Base-by-base conservation (phyloP, 768 basidiomycete species). In the Lactarius sp. region DNA sequence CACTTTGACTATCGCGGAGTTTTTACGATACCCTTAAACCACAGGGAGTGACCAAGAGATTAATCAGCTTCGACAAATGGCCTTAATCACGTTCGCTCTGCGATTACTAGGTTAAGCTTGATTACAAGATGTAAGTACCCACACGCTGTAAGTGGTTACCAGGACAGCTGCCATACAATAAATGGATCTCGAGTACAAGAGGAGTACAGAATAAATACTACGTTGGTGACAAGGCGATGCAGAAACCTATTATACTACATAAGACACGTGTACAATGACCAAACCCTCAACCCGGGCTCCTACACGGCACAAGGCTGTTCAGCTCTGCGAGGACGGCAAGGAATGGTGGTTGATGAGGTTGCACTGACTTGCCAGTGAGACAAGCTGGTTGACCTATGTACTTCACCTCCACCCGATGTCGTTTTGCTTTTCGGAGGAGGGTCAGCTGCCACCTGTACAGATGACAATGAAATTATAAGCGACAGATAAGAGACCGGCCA, bases 351-450 rank as follows among this genome's bases (percentile, higher is more conserved):
- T 77, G 77, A 37, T 78, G 77, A 27, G 71, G 73, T 59, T 73
- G 63, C n/a, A 80, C 78, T 31, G 78, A 63, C 68, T 83, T 79
- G 37, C 82, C 83, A 0, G 76, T 70, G 50, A 81, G 78, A 65
- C 77, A 82, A 53, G 86, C 90, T 18, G 87, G 86, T 65, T 86
- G 80, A 6, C 84, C 90, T 60, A 72, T 79, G 73, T 92, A 92
- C 63, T 81, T 80, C 20, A 92, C 82, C 70, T 89, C 83, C 42
- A 89, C 77, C 34, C 90, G 82, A 74, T 86, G 78, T 37, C 75
- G 75, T 69, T 83, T 84, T 57, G 81, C 85, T 69, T 78, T 82
- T 60, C 88, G 85, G 69, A 85, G 79, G 27, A 86, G 73, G 6
- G 86, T 89, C 56, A 88, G 70, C 41, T 77, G 76, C 89, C 89